Evolutionary conservation across 257 asterid genomes (phyloP).

Genomic region (Phtheirospermum japonicum): DNA sequence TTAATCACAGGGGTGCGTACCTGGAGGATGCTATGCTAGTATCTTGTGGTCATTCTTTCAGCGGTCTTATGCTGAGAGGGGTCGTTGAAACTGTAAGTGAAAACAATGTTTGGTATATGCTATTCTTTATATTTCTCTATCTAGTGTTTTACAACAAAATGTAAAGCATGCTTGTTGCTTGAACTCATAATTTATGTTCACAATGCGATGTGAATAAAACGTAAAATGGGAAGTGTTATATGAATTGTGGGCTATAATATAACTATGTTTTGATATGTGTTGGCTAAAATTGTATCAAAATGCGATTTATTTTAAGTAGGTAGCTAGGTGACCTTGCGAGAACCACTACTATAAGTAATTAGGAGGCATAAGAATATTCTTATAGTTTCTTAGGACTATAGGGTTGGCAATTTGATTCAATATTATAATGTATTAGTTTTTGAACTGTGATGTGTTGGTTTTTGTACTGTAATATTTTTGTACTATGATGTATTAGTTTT

Average conservation of each 20-base stretch:
- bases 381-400: slow-evolving; percentile 14
- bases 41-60: slow-evolving; percentile 98
- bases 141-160: slow-evolving; percentile 12
- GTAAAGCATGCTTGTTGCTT: slow-evolving; percentile 16
- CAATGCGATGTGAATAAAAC: slow-evolving; percentile 14
- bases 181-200: slow-evolving; percentile 12
- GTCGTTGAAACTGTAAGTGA: slow-evolving; percentile 79
- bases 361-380: background rate
- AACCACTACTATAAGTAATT: background rate
- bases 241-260: slow-evolving; percentile 4
- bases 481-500: too few species aligned
- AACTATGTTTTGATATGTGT: background rate
- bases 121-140: slow-evolving; percentile 16
- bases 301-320: slow-evolving; percentile 20
- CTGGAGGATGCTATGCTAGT: slow-evolving; percentile 94
- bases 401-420: background rate
- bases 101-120: background rate
- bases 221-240: slow-evolving; percentile 13
- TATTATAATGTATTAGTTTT: too few species aligned
- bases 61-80: slow-evolving; percentile 84
- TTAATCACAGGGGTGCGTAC: slow-evolving; percentile 90
- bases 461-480: too few species aligned
- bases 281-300: slow-evolving; percentile 22
- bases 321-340: slow-evolving; percentile 4
- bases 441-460: too few species aligned